Evolutionary conservation across 768 basidiomycete genomes (phyloP), one percentile per base, ranked within the genome.

Genomic region (Serendipita sp.): DNA sequence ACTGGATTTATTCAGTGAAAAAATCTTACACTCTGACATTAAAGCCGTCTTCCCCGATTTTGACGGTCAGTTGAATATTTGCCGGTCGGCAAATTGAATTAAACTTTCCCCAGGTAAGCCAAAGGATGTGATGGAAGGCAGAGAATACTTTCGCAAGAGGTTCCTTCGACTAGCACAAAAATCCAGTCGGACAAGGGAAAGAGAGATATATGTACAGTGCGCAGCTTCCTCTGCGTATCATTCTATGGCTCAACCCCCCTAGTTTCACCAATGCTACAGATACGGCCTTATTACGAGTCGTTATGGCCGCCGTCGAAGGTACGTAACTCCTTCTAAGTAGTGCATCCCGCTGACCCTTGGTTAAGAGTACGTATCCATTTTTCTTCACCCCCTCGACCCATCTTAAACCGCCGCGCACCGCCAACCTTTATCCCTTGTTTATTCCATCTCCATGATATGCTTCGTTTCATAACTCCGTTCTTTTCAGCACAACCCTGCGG

Each of bases 291-390:
- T 75, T 94, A 60, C 79, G 88, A 69, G 89, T 94, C 18, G 89
- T 97, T 15, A 95, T 95, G 93, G 89, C 89, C 68, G 92, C 93
- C 67, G 91, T 93, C 62, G 89, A 92, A 92, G 91, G 90, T 90
- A 67, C 69, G 83, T 78, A 18, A 30, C 48, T 63, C 23, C 56
- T n/a, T 38, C 52, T 10, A 30, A 4, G n/a, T 35, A n/a, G 4
- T n/a, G 10, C 36, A 4, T 60, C 8, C 10, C 35, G n/a, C 56
- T 60, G 18, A 60, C 36, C 8, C 18, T 18, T 16, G 10, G n/a
- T 60, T 10, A n/a, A 60, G 56, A 60, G 56, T 60, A 60, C 56
- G 56, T 60, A 34, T n/a, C 32, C 35, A 10, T 60, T n/a, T 32
- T 23, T 60, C 36, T 60, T 60, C 56, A 30, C 10, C 41, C 7